Evolutionary conservation across 768 basidiomycete genomes (phyloP), one percentile per base, ranked within the genome.

Genomic region (Pulveroboletus sp.): DNA sequence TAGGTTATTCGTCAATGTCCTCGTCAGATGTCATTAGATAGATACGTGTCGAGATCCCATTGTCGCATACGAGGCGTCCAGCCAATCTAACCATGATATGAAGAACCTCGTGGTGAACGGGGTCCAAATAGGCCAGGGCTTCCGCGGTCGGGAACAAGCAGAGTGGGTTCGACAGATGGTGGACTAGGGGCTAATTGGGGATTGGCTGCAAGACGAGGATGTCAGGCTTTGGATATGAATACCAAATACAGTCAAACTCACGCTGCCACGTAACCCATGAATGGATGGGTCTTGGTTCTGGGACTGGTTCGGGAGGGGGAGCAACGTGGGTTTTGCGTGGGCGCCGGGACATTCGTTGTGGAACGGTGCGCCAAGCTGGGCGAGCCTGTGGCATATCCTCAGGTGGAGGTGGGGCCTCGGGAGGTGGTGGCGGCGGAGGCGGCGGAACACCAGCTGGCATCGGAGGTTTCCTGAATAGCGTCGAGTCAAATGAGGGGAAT

Each of bases 71-170:
- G n/a, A n/a, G n/a, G n/a, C n/a, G n/a, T n/a, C n/a, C n/a, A n/a
- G n/a, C n/a, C n/a, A n/a, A n/a, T n/a, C n/a, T n/a, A n/a, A n/a
- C n/a, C n/a, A n/a, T n/a, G n/a, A n/a, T n/a, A n/a, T n/a, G 27
- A 12, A 9, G 27, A 70, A 41, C 64, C 64, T 30, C 74, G 66
- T 12, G 81, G 81, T 13, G 83, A 80, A 30, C 82, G 73, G 22
- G 86, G 85, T 20, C 88, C 87, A 61, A 89, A 90, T 41, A 91
- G 63, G 16, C 86, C 85, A 20, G 80, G 81, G 45, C 76, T 81
- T 35, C 68, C 65, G 45, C 65, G 67, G 9, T 74, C 75, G 22
- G 80, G 81, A n/a, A 82, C 78, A 19, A 80, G 63, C 13, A 83
- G 68, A 16, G 73, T 76, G 14, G 82, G 73, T 45, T 77, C 76